Evolutionary conservation across 2,329 filamentous ascomycete genomes (phyloP).

Genomic region (Penicillium sp.): DNA sequence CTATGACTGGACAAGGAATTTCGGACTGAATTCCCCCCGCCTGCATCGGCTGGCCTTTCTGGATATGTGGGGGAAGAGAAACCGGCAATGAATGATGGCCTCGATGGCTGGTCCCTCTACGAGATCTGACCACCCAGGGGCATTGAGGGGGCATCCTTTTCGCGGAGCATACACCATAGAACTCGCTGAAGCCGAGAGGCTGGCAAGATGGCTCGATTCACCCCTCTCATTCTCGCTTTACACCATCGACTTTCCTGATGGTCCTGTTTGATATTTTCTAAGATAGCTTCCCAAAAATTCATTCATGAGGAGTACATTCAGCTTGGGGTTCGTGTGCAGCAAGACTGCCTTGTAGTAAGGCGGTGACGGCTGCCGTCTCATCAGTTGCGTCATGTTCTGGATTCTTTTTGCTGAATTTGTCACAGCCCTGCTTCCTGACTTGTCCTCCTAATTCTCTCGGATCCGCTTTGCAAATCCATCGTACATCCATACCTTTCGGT

Average conservation of each 20-base stretch:
- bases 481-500: neutral
- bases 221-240: slow-evolving; percentile 7
- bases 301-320: neutral
- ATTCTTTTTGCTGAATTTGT: neutral
- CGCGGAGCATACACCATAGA: slow-evolving; percentile 6
- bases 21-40: slow-evolving; percentile 56
- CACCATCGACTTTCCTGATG: slow-evolving; percentile 1
- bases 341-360: neutral
- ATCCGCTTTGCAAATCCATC: neutral
- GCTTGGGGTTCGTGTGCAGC: neutral
- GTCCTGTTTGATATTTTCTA: slow-evolving; percentile 16
- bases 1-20: slow-evolving; percentile 74
- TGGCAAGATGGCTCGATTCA: slow-evolving; percentile 7
- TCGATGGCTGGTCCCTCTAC: slow-evolving; percentile 67
- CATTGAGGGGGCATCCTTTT: neutral
- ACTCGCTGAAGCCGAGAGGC: neutral
- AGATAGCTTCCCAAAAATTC: slow-evolving; percentile 8
- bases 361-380: slow-evolving; percentile 9
- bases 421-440: neutral
- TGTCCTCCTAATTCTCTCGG: neutral
- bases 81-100: slow-evolving; percentile 31
- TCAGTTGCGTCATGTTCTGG: slow-evolving; percentile 16
- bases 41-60: slow-evolving; percentile 34
- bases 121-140: slow-evolving; percentile 47
- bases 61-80: slow-evolving; percentile 19